These are phyloP conservation scores for Aspergillus latus DNA, from an alignment of 2,329 filamentous ascomycete genomes.

Conservation along the genomic window DNA sequence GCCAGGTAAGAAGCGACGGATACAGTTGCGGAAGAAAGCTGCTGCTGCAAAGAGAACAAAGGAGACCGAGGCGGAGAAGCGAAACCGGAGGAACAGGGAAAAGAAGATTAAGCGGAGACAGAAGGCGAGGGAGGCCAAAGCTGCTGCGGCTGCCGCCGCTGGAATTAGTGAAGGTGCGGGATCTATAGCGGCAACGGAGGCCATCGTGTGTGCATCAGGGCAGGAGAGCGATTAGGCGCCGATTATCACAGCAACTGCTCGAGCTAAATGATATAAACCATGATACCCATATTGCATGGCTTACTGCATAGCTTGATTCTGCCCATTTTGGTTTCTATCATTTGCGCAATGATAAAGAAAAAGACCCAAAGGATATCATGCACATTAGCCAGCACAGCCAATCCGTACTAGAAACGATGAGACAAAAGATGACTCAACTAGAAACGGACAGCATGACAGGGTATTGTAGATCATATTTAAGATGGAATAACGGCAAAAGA, in stretches of 20 bases:
- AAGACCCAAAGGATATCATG: neutral
- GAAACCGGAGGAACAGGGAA: slow-evolving; percentile 41
- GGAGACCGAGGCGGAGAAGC: slow-evolving; percentile 39
- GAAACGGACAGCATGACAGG: slow-evolving; percentile 18
- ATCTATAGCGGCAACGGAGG: slow-evolving; percentile 13
- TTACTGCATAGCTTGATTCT: neutral
- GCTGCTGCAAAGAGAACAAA: slow-evolving; percentile 33
- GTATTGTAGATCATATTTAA: slow-evolving; percentile 19
- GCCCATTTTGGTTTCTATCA: slow-evolving; percentile 9
- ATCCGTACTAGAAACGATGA: slow-evolving; percentile 7
- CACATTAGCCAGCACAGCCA: neutral
- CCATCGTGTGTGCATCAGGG: slow-evolving; percentile 22
- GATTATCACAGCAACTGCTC: neutral
- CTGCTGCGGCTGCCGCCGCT: slow-evolving; percentile 27
- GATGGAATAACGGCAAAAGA: slow-evolving; percentile 8
- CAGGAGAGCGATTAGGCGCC: slow-evolving; percentile 2
- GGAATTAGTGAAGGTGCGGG: slow-evolving; percentile 17
- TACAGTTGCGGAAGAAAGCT: slow-evolving; percentile 39
- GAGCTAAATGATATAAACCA: slow-evolving; percentile 1
- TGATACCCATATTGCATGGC: slow-evolving; percentile 12
- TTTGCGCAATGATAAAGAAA: neutral
- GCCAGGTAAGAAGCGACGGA: slow-evolving; percentile 45
- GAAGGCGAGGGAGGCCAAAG: slow-evolving; percentile 38
- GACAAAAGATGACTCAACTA: neutral
- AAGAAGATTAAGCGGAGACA: slow-evolving; percentile 40